phyloP scores from a whole-genome alignment of 1,284 basidiomycete genomes.

The Xerocomus amazonicus region DNA sequence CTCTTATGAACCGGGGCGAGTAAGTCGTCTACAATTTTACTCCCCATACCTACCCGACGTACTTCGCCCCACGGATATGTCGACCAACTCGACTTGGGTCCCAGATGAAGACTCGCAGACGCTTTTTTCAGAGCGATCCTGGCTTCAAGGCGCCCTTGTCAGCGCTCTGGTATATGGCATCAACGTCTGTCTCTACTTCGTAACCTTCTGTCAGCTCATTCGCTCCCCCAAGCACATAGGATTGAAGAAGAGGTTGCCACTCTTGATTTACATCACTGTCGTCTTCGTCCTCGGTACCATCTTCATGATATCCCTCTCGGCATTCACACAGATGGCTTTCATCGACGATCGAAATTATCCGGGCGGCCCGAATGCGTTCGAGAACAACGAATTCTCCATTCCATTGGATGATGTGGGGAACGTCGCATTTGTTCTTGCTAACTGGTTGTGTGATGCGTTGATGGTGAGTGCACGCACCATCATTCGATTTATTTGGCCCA shows the following conservation, averaged over 20 bases:
- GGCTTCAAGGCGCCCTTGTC: conserved; percentile 18
- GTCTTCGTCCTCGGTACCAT: conserved; percentile 27
- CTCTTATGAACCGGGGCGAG: neutral
- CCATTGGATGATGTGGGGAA: conserved; percentile 16
- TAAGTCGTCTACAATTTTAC: neutral
- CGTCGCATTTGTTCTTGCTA: conserved; percentile 16
- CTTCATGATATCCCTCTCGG: conserved; percentile 14
- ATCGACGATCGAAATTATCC: conserved; percentile 33
- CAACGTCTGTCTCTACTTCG: conserved; percentile 6
- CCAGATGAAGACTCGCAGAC: conserved; percentile 12
- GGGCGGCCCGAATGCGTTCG: conserved; percentile 24
- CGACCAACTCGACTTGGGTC: conserved; percentile 17
- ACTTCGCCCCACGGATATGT: conserved; percentile 4
- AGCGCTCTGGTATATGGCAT: conserved; percentile 14
- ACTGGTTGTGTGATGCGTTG: conserved; percentile 26
- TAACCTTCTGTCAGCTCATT: conserved; percentile 14
- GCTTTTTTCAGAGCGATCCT: conserved; percentile 16
- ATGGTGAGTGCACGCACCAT: conserved; percentile 17
- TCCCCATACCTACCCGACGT: neutral
- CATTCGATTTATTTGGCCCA: neutral
- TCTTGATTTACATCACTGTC: conserved; percentile 19
- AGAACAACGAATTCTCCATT: conserved; percentile 14
- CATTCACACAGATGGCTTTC: conserved; percentile 30
- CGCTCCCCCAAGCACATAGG: neutral
- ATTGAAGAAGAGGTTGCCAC: conserved; percentile 4